Percentiles rank a stretch among this genome's conserved stretches.
These are phyloP conservation scores for Rhodotorula sp. DNA, from an alignment of 1,284 basidiomycete genomes.

Conservation along the genomic window DNA sequence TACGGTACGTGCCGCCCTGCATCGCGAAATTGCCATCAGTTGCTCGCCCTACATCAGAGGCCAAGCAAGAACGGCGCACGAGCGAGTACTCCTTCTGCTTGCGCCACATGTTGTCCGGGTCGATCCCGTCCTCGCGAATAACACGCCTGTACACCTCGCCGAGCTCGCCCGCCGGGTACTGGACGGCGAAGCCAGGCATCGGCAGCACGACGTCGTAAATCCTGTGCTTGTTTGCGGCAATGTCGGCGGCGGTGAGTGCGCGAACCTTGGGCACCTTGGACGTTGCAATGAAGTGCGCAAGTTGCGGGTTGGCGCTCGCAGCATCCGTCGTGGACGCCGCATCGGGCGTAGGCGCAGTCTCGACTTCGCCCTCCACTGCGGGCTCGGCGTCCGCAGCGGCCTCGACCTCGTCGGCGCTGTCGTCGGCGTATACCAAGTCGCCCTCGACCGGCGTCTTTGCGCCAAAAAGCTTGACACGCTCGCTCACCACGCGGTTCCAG, in stretches of 20 bases:
- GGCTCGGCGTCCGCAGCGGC: conserved; percentile 40
- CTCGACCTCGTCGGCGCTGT: conserved; percentile 48
- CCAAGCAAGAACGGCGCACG: background rate
- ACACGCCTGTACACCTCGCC: conserved; percentile 76
- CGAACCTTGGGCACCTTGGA: conserved; percentile 63
- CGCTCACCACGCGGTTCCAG: conserved; percentile 95
- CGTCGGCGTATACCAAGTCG: conserved; percentile 75
- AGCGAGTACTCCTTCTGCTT: conserved; percentile 64
- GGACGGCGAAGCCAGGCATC: conserved; percentile 86
- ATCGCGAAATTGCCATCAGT: conserved; percentile 52
- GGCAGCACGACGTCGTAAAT: conserved; percentile 97
- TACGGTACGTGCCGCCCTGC: conserved; percentile 87
- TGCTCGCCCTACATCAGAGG: background rate
- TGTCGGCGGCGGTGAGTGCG: conserved; percentile 71
- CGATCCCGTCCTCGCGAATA: conserved; percentile 78
- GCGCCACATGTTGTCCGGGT: conserved; percentile 79
- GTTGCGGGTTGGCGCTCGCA: conserved; percentile 19
- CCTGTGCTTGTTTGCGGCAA: conserved; percentile 65
- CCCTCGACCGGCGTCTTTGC: conserved; percentile 74
- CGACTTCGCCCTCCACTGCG: background rate
- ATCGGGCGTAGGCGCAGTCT: conserved; percentile 14
- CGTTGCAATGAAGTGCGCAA: conserved; percentile 29
- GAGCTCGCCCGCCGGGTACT: conserved; percentile 90
- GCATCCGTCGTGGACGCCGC: conserved; percentile 19
- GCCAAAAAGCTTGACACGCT: conserved; percentile 79